A percentile compares a stretch with the other conserved stretches of the same genome.
Conservation (phyloP, 768 basidiomycete species). For the Galerina sulciceps region DNA sequence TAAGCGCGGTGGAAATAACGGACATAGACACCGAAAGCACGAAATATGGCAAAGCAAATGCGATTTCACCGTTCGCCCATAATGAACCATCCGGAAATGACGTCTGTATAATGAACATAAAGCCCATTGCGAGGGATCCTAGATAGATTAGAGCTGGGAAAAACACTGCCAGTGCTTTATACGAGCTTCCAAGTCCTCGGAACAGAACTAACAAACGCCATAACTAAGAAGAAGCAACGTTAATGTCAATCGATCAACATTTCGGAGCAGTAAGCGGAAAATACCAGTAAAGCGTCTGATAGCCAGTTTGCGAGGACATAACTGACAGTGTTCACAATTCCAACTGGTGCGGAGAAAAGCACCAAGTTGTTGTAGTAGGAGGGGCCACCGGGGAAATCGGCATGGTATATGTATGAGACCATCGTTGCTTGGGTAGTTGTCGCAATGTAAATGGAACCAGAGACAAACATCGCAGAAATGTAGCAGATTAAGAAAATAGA, state of each 20-base stretch:
- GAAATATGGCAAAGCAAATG: slow-evolving; percentile 10
- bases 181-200: not conserved
- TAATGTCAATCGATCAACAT: not conserved
- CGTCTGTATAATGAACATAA: slow-evolving; percentile 9
- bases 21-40: slow-evolving; percentile 11
- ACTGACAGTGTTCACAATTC: slow-evolving; percentile 6
- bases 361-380: slow-evolving; percentile 11
- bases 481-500: slow-evolving; percentile 7
- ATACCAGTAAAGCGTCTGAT: slow-evolving; percentile 13
- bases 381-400: slow-evolving; percentile 13
- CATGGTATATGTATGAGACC: slow-evolving; percentile 9
- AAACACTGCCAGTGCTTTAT: not conserved
- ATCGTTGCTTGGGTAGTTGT: slow-evolving; percentile 10
- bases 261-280: not conserved
- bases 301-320: slow-evolving; percentile 16
- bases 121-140: slow-evolving; percentile 6
- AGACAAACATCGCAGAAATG: slow-evolving; percentile 11
- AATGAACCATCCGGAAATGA: slow-evolving; percentile 8
- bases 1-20: slow-evolving; percentile 4
- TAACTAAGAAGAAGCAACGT: not conserved
- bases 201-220: slow-evolving; percentile 3
- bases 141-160: slow-evolving; percentile 7
- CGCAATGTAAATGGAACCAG: slow-evolving; percentile 10
- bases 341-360: slow-evolving; percentile 8
- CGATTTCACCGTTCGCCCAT: slow-evolving; percentile 9